These are phyloP conservation scores for Metschnikowia vanudenii DNA, from an alignment of 805 yeast genomes.

Conservation along the genomic window DNA sequence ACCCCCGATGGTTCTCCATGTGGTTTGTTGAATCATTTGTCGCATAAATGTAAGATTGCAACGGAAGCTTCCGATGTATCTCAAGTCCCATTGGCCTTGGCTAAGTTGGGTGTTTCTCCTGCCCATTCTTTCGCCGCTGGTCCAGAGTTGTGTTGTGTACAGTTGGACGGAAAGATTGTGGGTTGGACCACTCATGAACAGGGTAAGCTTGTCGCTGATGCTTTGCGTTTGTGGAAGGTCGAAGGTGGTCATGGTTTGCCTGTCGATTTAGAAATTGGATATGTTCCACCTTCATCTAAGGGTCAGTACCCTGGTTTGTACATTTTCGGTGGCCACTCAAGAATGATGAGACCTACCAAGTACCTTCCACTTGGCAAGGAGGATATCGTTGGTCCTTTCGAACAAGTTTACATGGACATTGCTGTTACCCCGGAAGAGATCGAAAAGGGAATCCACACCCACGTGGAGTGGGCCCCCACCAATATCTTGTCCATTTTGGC, in stretches of 20 bases:
- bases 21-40: constrained; percentile 94
- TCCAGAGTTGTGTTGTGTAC: constrained; percentile 84
- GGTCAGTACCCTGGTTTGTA: constrained; percentile 98
- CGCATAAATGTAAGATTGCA: constrained; percentile 89
- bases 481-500: constrained; percentile 93
- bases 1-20: constrained; percentile 99
- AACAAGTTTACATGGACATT: constrained; percentile 94
- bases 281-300: constrained; percentile 90
- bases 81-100: constrained; percentile 61
- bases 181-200: constrained; percentile 95
- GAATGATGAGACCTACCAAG: constrained; percentile 95
- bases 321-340: constrained; percentile 85
- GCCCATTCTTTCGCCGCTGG: constrained; percentile 83
- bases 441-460: constrained; percentile 74
- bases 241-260: constrained; percentile 80
- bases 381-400: constrained; percentile 95
- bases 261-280: constrained; percentile 84
- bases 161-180: constrained; percentile 84
- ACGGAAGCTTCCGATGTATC: constrained; percentile 75
- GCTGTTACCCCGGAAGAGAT: constrained; percentile 95
- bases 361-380: constrained; percentile 80
- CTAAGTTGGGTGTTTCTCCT: constrained; percentile 76
- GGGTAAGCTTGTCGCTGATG: constrained; percentile 82
- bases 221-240: constrained; percentile 90
- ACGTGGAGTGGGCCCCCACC: constrained; percentile 94